These are phyloP conservation scores for Plenodomus biglobosus DNA, from an alignment of 2,329 filamentous ascomycete species.

Conservation along the genomic window DNA sequence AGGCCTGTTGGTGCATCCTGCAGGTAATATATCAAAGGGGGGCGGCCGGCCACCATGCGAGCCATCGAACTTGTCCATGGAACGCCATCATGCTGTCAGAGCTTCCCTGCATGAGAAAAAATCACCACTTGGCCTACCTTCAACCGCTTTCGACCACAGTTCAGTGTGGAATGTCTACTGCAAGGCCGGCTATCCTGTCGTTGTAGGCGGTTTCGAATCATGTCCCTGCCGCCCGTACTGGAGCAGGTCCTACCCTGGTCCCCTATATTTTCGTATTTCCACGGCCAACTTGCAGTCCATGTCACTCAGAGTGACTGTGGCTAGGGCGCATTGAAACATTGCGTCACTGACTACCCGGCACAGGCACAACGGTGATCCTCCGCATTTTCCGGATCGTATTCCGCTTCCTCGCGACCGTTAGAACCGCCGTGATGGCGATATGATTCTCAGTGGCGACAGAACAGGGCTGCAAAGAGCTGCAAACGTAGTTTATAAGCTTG, in stretches of 20 bases:
- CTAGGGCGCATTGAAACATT: constrained; percentile 19
- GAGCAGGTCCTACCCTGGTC: background rate
- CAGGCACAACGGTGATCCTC: constrained; percentile 28
- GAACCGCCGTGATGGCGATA: constrained; percentile 13
- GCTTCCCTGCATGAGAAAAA: constrained; percentile 26
- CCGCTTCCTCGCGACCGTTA: constrained; percentile 38
- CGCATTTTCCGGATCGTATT: constrained; percentile 35
- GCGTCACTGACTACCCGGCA: constrained; percentile 31
- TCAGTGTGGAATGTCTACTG: background rate
- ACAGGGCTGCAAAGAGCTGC: constrained; percentile 4
- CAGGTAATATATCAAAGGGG: constrained; percentile 24
- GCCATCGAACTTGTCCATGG: constrained; percentile 27
- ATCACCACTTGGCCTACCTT: constrained; percentile 6
- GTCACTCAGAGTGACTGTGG: constrained; percentile 9
- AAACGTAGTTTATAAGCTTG: background rate
- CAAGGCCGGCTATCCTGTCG: background rate
- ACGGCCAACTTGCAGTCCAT: constrained; percentile 2
- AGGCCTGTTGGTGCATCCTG: constrained; percentile 34
- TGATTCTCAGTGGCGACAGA: constrained; percentile 9
- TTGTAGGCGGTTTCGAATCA: no score
- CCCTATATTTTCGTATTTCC: background rate
- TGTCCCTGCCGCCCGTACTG: background rate
- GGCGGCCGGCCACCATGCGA: constrained; percentile 33
- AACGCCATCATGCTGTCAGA: constrained; percentile 16
- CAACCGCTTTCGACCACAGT: constrained; percentile 6